Evolutionary conservation across 2,329 filamentous ascomycete species (phyloP).

Genomic region (Fusarium virguliforme): DNA sequence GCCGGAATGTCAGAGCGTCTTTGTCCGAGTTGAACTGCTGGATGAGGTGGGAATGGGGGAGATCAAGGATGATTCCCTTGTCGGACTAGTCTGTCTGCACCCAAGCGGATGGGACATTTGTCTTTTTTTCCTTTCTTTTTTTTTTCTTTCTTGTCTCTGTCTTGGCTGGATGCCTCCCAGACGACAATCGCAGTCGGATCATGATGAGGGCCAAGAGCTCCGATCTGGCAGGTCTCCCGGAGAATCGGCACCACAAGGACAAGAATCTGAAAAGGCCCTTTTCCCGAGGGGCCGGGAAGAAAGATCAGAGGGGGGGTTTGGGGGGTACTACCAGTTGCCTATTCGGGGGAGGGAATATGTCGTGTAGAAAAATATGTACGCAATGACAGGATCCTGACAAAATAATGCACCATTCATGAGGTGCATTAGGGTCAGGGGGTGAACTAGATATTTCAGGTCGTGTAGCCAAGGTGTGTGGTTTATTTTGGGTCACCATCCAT

Average conservation of each 20-base stretch:
- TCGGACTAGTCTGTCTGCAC: slow-evolving; percentile 13
- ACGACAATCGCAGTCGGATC: not conserved
- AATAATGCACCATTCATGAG: not conserved
- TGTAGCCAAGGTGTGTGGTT: not conserved
- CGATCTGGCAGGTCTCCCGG: slow-evolving; percentile 42
- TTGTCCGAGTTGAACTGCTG: slow-evolving; percentile 6
- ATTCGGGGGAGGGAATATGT: slow-evolving; percentile 21
- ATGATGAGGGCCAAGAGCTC: slow-evolving; percentile 20
- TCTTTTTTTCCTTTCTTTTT: not conserved
- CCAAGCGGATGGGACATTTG: not conserved
- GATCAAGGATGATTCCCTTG: slow-evolving; percentile 9
- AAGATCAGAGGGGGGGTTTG: not conserved
- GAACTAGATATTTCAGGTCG: not conserved
- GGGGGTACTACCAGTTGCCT: slow-evolving; percentile 32
- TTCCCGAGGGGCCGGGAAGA: slow-evolving; percentile 12
- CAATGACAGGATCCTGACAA: not conserved
- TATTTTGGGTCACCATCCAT: not conserved
- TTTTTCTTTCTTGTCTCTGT: not conserved
- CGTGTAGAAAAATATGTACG: not conserved
- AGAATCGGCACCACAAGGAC: slow-evolving; percentile 43
- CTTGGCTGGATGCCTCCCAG: slow-evolving; percentile 14
- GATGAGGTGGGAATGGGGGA: not conserved
- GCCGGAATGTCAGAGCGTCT: slow-evolving; percentile 14
- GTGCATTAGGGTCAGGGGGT: not conserved
- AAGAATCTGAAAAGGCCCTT: slow-evolving; percentile 4